Evolutionary conservation across 768 basidiomycete genomes (phyloP), one percentile per base, ranked within the genome.

Genomic region (Clavaria fumosa): DNA sequence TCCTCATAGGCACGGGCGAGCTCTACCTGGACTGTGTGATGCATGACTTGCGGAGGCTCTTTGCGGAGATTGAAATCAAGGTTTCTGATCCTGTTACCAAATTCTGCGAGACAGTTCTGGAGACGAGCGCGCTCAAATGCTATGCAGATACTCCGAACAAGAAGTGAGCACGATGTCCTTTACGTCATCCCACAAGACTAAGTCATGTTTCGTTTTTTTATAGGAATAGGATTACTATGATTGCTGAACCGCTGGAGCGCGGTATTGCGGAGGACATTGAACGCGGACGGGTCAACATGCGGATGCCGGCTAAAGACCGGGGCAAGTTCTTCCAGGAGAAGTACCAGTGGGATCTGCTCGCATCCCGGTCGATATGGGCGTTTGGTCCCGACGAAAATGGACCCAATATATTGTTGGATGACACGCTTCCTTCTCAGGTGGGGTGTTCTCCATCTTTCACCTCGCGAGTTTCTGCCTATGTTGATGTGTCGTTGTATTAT

Each of bases 121-220:
- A 99, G 65, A 97, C 93, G 22, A 89, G 84, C 47, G 95, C 93
- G 3, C 60, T 99, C 45, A 99, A 97, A 60, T 97, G 93, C 53
- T 99, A 99, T 56, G 95, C 95, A 12, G 95, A 97, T 49, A 97
- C 95, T 21, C 95, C 95, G 4, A 99, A 99, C 61, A 97, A 99
- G 63, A 90, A 88, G 90, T 91, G 49, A 45, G 82, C 58, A n/a
- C 23, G 24, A 20, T 35, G 7, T 26, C 20, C 7, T 39, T 23
- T 18, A 9, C 14, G 14, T 28, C 26, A 7, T 37, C 38, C 18
- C 43, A 37, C 38, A n/a, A n/a, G n/a, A n/a, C n/a, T n/a, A n/a
- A n/a, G n/a, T n/a, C n/a, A n/a, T n/a, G n/a, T n/a, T n/a, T n/a
- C n/a, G 37, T 39, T 50, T 10, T 35, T 37, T 46, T 20, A 17